Percentiles rank a stretch among this genome's conserved stretches.
These are phyloP conservation scores for Ophiostoma quercus DNA, from an alignment of 2,329 filamentous ascomycete genomes.

Conservation along the genomic window DNA sequence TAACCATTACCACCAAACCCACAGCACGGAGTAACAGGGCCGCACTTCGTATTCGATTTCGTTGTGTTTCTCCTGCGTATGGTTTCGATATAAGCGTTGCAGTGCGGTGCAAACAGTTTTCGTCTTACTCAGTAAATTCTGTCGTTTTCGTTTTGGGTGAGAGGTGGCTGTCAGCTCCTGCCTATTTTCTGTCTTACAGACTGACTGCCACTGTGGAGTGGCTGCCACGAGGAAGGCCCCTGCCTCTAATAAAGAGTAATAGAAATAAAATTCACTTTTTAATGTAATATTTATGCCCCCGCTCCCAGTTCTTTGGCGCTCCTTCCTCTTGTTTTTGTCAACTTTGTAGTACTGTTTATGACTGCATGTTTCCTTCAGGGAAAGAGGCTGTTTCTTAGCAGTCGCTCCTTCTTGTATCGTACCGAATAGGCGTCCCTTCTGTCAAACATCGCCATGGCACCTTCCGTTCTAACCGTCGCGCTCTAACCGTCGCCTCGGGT, in stretches of 20 bases:
- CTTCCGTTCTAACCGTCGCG: background rate
- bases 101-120: background rate
- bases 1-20: background rate
- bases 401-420: background rate
- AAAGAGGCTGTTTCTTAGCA: background rate
- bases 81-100: background rate
- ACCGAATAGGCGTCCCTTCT: too few relatives aligned
- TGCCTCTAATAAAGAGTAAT: background rate
- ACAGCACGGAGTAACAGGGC: background rate
- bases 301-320: background rate
- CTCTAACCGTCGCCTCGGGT: background rate
- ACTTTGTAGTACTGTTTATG: background rate
- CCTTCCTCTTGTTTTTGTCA: background rate
- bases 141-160: background rate
- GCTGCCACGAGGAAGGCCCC: constrained; percentile 9
- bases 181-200: background rate
- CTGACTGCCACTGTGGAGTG: background rate
- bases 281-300: constrained; percentile 6
- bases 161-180: background rate
- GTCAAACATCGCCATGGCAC: background rate
- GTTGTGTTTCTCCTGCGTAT: too few relatives aligned
- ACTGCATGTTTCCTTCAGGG: background rate
- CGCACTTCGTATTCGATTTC: background rate
- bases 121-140: background rate
- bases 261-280: background rate